These are phyloP conservation scores for Gymnopilus dilepis DNA, from an alignment of 768 basidiomycete genomes.

Conservation along the genomic window DNA sequence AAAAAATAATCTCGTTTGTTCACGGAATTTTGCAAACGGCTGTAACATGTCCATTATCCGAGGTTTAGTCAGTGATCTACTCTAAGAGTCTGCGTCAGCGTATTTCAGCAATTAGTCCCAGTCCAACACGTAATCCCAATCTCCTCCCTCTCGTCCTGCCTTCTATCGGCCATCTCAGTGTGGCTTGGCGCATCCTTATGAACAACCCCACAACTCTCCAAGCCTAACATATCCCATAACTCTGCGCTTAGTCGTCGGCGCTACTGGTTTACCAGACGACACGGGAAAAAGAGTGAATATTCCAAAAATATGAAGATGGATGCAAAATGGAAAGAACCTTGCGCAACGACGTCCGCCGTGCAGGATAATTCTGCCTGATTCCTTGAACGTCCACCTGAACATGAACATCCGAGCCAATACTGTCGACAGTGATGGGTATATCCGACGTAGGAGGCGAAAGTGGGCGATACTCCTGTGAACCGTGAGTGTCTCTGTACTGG, in stretches of 20 bases:
- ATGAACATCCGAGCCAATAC: conserved; percentile 4
- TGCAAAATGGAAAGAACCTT: conserved; percentile 22
- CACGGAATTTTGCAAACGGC: too few species aligned
- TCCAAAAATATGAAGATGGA: background rate
- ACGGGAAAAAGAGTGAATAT: conserved; percentile 1
- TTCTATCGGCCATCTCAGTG: background rate
- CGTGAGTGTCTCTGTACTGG: background rate
- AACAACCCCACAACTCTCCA: conserved; percentile 28
- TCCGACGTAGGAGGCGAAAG: conserved; percentile 4
- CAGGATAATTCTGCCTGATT: conserved; percentile 15
- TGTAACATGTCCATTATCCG: too few species aligned
- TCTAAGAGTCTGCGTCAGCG: too few species aligned
- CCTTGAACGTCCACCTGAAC: conserved; percentile 14
- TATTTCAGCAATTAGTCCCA: background rate
- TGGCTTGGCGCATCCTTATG: conserved; percentile 16
- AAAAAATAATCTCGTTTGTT: too few species aligned
- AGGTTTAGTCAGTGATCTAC: too few species aligned
- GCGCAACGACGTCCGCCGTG: conserved; percentile 11
- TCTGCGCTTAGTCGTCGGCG: conserved; percentile 20
- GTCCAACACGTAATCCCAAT: conserved; percentile 16
- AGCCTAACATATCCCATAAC: conserved; percentile 20
- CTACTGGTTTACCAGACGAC: conserved; percentile 22
- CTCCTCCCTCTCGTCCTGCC: background rate
- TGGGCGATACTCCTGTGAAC: background rate
- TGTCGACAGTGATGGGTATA: background rate